Evolutionary conservation across 805 yeast species (phyloP).

Genomic region (Yamadazyma scolyti): DNA sequence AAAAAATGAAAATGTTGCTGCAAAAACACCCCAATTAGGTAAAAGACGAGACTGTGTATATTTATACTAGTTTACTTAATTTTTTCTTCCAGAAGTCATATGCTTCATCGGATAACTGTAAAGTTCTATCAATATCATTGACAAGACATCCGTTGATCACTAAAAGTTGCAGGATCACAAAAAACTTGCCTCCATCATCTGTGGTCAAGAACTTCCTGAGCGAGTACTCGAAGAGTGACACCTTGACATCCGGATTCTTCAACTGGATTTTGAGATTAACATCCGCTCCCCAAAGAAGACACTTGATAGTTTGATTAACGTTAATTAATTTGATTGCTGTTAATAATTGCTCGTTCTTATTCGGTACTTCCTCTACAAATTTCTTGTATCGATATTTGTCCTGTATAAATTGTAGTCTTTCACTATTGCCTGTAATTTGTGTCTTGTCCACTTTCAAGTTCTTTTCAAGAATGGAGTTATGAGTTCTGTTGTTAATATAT

Average conservation of each 20-base stretch:
- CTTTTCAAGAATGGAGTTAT: slow-evolving; percentile 62
- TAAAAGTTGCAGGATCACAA: slow-evolving; percentile 55
- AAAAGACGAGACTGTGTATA: too few species aligned
- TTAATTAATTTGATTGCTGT: slow-evolving; percentile 51
- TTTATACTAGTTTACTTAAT: slow-evolving; percentile 10
- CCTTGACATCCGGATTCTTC: slow-evolving; percentile 9
- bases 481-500: slow-evolving; percentile 48
- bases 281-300: slow-evolving; percentile 48
- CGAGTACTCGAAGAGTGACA: slow-evolving; percentile 46
- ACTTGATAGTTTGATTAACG: slow-evolving; percentile 38
- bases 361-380: slow-evolving; percentile 30
- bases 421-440: slow-evolving; percentile 31
- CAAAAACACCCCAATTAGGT: too few species aligned
- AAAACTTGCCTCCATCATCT: slow-evolving; percentile 24
- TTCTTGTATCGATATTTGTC: slow-evolving; percentile 59
- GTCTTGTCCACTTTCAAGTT: slow-evolving; percentile 10
- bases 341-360: slow-evolving; percentile 38
- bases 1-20: too few species aligned
- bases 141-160: slow-evolving; percentile 53
- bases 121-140: slow-evolving; percentile 28
- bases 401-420: slow-evolving; percentile 56
- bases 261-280: slow-evolving; percentile 35
- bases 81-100: slow-evolving; percentile 47
- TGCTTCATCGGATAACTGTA: slow-evolving; percentile 46
- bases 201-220: slow-evolving; percentile 40